Base-by-base conservation (phyloP, 129 eudicot species). In the Chrysanthemum seticuspe region DNA sequence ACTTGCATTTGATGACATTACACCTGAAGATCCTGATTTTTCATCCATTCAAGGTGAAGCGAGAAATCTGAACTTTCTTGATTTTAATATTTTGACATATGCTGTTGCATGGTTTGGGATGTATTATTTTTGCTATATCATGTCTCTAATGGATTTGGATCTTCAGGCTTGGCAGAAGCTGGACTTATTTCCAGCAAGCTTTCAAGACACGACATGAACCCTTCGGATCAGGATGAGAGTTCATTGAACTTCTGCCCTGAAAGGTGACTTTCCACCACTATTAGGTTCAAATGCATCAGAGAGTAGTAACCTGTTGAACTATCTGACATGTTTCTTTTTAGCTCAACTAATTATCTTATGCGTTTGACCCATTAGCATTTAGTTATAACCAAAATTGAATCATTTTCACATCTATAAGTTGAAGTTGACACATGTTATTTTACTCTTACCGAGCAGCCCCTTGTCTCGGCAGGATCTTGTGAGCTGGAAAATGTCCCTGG, bases 391-490 rank as follows among this genome's bases (percentile, higher is more conserved):
- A 2, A 40, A 40, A 7, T 40, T 40, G 47, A 40, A 40, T 40
- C 47, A 40, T 40, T 40, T 40, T 40, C 45, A 6, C 45, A 40
- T 40, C 10, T 40, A 40, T 40, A 40, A 40, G 47, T 2, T 40
- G 47, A 10, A 1, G 2, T 40, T 40, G 47, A 40, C 2, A 7
- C 47, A 6, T 40, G 47, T 40, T 40, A 40, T 40, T 1, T 40
- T 40, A 40, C 47, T 40, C 6, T 10, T 40, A 40, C 10, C 47
- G 10, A 40, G 84, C 88, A 94, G 98, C 77, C 93, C 89, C 58
- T 65, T 94, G 69, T 94, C 97, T 65, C 98, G 98, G 71, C 98
- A 94, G 82, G 97, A 94, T 82, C 97, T 94, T 67, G 96, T 94
- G 76, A 90, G 93, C 81, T 94, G 98, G 98, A 94, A 90, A 87